Base-by-base conservation (phyloP, 345 rosid genomes). In the Brassica rapa region DNA sequence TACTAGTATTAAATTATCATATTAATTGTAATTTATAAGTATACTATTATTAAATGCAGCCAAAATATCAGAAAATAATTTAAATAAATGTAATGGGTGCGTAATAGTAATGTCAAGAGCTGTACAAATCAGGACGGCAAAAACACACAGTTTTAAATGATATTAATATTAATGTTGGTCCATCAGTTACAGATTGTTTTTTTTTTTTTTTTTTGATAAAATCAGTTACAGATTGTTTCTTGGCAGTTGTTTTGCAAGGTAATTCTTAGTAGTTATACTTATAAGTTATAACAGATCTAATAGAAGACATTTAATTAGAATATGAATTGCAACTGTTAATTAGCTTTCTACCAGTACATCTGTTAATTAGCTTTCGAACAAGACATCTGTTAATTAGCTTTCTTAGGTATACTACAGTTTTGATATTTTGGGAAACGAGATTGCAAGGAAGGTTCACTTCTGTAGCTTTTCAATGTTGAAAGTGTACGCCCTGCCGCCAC, bases 401-500 rank as follows among this genome's bases (percentile, higher is more conserved):
- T 53, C 23, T 51, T 51, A 51, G 56, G 56, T n/a, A n/a, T n/a
- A 51, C 19, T 5, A n/a, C 56, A n/a, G 56, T 51, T 51, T 51
- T 51, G 24, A 53, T 53, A 53, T 6, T 16, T 53, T 53, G 21
- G 64, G 39, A 56, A 69, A 62, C 25, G 41, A 53, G 51, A 41
- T 21, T 32, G 32, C 32, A 14, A 64, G 69, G 82, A 72, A 49
- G 72, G 62, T 43, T 77, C 81, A 32, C 5, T 29, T 53, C 24
- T 10, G 6, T 3, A n/a, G 33, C 14, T 10, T 43, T 43, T 19
- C 7, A 39, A 64, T 63, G 66, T 25, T 63, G 59, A 27, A 63
- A 29, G 1, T 8, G 21, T 71, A 6, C 33, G 39, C 66, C 53
- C 67, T 79, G 77, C 77, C 82, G 77, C 77, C 77, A 72, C 77